Base-by-base conservation (phyloP, 2,329 filamentous ascomycete species). In the Hypocreales sp. region DNA sequence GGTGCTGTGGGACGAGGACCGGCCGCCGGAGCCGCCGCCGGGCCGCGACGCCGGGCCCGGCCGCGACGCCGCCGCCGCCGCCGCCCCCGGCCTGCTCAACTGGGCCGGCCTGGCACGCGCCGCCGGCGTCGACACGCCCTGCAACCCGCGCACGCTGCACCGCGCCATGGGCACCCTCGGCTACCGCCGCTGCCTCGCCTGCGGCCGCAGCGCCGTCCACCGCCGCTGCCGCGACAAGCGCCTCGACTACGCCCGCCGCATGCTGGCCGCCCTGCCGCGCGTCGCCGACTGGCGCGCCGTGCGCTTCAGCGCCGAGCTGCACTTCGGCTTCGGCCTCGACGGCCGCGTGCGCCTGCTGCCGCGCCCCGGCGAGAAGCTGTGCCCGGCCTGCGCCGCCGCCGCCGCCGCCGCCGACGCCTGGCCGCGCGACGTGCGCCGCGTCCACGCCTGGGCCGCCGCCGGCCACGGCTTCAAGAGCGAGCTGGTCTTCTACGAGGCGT, bases 321-420 rank as follows among this genome's bases (percentile, higher is more conserved):
- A 54, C 31, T 54, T 54, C 35, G 51, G 47, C 3, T 51, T 54
- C 32, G 51, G 50, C 9, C 44, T 51, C 9, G 49, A 54, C 26
- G 51, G 51, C 23, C 43, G 39, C 31, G 43, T 54, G 40, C 43
- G 51, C 3, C 32, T 54, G 9, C 31, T 52, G 6, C 51, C 51
- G 8, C 33, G 47, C 16, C 30, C 45, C 8, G 51, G 51, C n/a
- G 50, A 54, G 39, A 40, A 36, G 22, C 38, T 42, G 22, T 54
- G 50, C 18, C 35, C 46, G 3, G 16, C 10, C 3, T 54, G 51
- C 31, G 31, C 21, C 16, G 27, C 28, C 25, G 24, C 14, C n/a
- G 32, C 41, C 8, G 45, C 44, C 10, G 35, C 37, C n/a, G n/a
- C n/a, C n/a, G n/a, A n/a, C 8, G 37, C 34, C 11, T 51, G 50